phyloP scores from a whole-genome alignment of 345 rosid species.

The Lepidium didymum region DNA sequence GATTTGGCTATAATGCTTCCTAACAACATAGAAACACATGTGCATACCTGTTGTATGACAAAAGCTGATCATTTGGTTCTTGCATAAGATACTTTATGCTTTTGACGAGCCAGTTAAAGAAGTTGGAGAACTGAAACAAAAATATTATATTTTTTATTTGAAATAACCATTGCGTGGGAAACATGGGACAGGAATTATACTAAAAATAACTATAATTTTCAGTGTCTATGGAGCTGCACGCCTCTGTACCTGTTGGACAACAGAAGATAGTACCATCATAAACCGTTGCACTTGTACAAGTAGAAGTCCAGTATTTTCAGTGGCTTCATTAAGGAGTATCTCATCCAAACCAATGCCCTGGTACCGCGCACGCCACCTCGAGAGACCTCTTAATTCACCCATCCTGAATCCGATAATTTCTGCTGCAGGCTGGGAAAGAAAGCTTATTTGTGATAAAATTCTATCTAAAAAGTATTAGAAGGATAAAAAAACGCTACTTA shows the following conservation, averaged over 20 bases:
- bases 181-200: not conserved
- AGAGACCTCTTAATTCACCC: constrained; percentile 90
- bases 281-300: constrained; percentile 80
- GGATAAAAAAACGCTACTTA: not conserved
- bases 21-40: constrained; percentile 4
- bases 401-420: constrained; percentile 88
- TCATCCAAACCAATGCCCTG: constrained; percentile 76
- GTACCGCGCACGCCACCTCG: constrained; percentile 86
- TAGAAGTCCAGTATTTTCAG: constrained; percentile 71
- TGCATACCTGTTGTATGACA: constrained; percentile 61
- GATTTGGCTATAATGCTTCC: not conserved
- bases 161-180: not conserved
- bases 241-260: constrained; percentile 67
- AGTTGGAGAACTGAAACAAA: constrained; percentile 70
- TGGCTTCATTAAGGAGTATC: constrained; percentile 52
- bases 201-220: not conserved
- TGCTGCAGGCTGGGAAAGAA: constrained; percentile 79
- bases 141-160: not conserved
- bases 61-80: constrained; percentile 87
- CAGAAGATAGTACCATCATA: constrained; percentile 72
- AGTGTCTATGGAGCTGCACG: not conserved
- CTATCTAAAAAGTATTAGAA: not conserved
- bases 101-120: constrained; percentile 87
- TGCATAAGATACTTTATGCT: constrained; percentile 79
- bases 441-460: constrained; percentile 1